Evolutionary conservation across 257 asterid species (phyloP).

Genomic region (Ehretia macrophylla): DNA sequence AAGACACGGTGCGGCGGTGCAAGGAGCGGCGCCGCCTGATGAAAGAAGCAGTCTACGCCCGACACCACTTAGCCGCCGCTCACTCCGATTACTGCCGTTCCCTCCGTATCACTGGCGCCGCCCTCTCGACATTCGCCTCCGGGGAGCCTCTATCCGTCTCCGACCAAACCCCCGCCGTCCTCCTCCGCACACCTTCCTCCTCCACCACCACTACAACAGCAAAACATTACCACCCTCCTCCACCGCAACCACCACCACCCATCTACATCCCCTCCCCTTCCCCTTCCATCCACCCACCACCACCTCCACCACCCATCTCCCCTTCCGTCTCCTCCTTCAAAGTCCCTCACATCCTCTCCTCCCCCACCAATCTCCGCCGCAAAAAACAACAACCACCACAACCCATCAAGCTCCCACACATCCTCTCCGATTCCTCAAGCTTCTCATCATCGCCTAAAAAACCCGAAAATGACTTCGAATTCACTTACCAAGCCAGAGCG

Average conservation of each 20-base stretch:
- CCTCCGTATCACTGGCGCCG: slow-evolving; percentile 76
- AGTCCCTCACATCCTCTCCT: slow-evolving; percentile 38
- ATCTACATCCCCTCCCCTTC: slow-evolving; percentile 35
- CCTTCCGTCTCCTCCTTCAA: slow-evolving; percentile 32
- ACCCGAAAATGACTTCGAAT: slow-evolving; percentile 22
- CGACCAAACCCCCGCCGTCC: slow-evolving; percentile 78
- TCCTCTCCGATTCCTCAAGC: slow-evolving; percentile 60
- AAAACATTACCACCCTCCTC: slow-evolving; percentile 11
- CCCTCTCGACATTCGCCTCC: slow-evolving; percentile 77
- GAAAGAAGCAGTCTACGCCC: slow-evolving; percentile 79
- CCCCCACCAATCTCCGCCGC: slow-evolving; percentile 43
- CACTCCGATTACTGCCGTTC: slow-evolving; percentile 96
- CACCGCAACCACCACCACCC: slow-evolving; percentile 4
- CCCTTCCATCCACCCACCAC: slow-evolving; percentile 33
- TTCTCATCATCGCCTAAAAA: slow-evolving; percentile 30
- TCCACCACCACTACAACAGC: slow-evolving; percentile 25
- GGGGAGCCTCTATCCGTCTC: slow-evolving; percentile 86
- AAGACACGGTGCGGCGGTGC: slow-evolving; percentile 95
- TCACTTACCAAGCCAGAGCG: slow-evolving; percentile 57
- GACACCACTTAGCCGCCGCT: slow-evolving; percentile 95
- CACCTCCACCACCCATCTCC: slow-evolving; percentile 34
- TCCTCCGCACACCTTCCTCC: slow-evolving; percentile 59
- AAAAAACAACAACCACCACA: slow-evolving; percentile 29
- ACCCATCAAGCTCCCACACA: slow-evolving; percentile 65
- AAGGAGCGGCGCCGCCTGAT: slow-evolving; percentile 98